Base-by-base conservation (phyloP, 2,329 filamentous ascomycete species). In the Malbranchea zuffiana region DNA sequence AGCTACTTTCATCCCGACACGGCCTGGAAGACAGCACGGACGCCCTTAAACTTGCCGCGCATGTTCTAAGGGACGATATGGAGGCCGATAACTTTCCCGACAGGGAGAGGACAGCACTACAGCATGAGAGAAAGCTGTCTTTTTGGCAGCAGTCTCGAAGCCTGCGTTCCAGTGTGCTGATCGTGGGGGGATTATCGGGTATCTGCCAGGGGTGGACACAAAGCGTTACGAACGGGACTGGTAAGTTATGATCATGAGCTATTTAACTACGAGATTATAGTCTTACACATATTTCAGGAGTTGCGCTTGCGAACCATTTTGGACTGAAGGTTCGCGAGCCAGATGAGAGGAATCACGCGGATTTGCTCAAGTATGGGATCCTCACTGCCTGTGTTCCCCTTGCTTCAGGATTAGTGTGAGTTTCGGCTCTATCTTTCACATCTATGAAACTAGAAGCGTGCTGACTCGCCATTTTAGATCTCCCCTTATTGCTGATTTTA, bases 121-220 rank as follows among this genome's bases (percentile, higher is more conserved):
- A 18, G 10, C 24, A 34, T 7, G 36, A 39, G 30, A 23, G 17
- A 3, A 28, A 39, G 10, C 30, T 26, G 3, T 33, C 36, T 2
- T 39, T 39, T 12, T 39, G 36, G 36, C 30, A 39, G 23, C 36
- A 39, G 13, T 23, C 36, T 8, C 36, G 36, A 10, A 39, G 36
- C 12, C 30, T 39, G 13, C 36, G 29, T 17, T 8, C 30, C 24
- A 25, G 29, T 2, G 36, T 39, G 6, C 29, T 39, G 6, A 15
- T 39, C 7, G 20, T 39, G n/a, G 36, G 36, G 16, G 36, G 23
- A 13, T 17, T 39, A 6, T 39, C 36, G 11, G 36, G 36, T n/a
- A 12, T 39, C 10, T 39, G 36, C 21, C 36, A 39, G 20, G 36
- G 36, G 18, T 39, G 36, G 36, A 39, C 36, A 7, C 36, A 39